Evolutionary conservation across 1,284 basidiomycete species (phyloP).

Genomic region (Microbotryum scabiosae): DNA sequence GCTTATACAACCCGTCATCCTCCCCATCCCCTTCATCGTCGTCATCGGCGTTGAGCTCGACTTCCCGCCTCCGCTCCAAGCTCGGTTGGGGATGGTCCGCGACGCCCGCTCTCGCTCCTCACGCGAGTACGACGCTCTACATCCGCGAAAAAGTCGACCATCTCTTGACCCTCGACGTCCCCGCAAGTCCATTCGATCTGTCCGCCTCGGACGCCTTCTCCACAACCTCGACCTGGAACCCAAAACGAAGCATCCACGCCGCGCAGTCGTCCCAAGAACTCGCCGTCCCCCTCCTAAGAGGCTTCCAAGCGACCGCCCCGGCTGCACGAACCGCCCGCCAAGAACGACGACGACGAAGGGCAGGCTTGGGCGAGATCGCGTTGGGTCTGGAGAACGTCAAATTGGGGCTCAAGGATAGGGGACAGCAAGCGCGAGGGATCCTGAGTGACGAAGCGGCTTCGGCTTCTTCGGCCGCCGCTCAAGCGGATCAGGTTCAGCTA

Average conservation of each 20-base stretch:
- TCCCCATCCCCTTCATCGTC: slow-evolving; percentile 9
- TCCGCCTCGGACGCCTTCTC: not conserved
- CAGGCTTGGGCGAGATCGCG: slow-evolving; percentile 47
- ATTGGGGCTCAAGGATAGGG: slow-evolving; percentile 67
- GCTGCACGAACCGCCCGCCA: slow-evolving; percentile 68
- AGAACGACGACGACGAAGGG: slow-evolving; percentile 63
- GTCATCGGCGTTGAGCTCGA: not conserved
- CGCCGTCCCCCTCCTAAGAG: slow-evolving; percentile 52
- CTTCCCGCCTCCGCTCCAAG: slow-evolving; percentile 10
- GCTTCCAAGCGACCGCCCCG: slow-evolving; percentile 86
- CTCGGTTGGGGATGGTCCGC: slow-evolving; percentile 45
- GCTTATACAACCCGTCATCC: slow-evolving; percentile 40
- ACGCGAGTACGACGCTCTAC: slow-evolving; percentile 48
- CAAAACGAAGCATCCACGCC: not conserved
- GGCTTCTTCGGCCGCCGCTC: slow-evolving; percentile 30
- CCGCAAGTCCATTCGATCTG: slow-evolving; percentile 22
- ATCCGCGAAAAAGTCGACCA: slow-evolving; percentile 32
- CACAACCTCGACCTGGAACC: not conserved
- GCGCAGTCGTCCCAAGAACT: slow-evolving; percentile 7
- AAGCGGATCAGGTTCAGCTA: slow-evolving; percentile 45
- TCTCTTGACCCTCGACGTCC: slow-evolving; percentile 29
- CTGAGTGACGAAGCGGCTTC: slow-evolving; percentile 54
- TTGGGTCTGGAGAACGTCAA: slow-evolving; percentile 56
- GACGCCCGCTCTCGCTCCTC: slow-evolving; percentile 50
- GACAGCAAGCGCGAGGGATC: slow-evolving; percentile 65